Conservation (phyloP, 2,329 filamentous ascomycete genomes). For the Paraconiothyrium brasiliense region DNA sequence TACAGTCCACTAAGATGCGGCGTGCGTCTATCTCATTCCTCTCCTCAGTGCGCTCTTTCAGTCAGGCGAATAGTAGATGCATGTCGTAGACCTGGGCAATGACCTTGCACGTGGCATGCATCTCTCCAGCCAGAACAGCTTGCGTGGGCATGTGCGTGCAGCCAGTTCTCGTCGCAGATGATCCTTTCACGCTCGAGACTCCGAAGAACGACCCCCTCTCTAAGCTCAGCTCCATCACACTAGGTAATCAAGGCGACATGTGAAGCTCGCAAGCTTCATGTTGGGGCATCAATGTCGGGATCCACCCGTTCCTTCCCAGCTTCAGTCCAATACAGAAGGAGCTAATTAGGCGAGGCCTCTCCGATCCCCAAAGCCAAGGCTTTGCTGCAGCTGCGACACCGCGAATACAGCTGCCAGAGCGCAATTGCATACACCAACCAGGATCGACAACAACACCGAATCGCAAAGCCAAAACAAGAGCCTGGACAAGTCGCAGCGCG, state of each 20-base stretch:
- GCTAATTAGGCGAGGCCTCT: constrained; percentile 11
- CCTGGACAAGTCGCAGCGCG: constrained; percentile 29
- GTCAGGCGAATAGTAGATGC: too few relatives aligned
- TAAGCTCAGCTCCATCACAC: not conserved
- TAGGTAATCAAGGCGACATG: not conserved
- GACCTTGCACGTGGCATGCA: too few relatives aligned
- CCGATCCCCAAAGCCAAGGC: constrained; percentile 9
- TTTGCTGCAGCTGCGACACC: constrained; percentile 13
- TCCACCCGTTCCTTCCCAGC: constrained; percentile 9
- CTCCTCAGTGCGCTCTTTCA: too few relatives aligned
- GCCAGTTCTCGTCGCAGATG: too few relatives aligned
- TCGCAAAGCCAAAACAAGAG: constrained; percentile 18
- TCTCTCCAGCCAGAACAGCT: too few relatives aligned
- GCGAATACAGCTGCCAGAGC: constrained; percentile 13
- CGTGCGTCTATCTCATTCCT: too few relatives aligned
- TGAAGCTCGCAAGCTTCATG: not conserved
- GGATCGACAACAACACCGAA: constrained; percentile 10
- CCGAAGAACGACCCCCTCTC: not conserved
- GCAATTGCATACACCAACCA: constrained; percentile 1
- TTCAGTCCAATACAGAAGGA: constrained; percentile 11
- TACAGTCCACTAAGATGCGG: too few relatives aligned
- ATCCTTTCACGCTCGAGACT: too few relatives aligned
- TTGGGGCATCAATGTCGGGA: constrained; percentile 1
- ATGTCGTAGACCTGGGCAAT: too few relatives aligned
- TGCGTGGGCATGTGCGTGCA: too few relatives aligned